phyloP scores from a whole-genome alignment of 805 yeast genomes.

The Ogataea henricii region DNA sequence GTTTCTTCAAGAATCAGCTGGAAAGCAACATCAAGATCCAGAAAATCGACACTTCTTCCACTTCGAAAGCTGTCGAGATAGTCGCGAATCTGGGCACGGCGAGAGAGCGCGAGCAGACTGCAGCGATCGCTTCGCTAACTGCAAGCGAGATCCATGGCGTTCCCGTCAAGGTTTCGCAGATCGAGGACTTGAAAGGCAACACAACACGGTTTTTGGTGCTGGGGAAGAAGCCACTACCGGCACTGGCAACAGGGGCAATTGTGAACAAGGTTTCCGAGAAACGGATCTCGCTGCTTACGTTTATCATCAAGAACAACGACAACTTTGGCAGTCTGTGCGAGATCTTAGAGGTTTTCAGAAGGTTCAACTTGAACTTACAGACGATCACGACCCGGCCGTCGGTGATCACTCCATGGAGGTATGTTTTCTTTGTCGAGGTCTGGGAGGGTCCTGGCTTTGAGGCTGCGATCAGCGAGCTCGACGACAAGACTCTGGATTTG shows the following conservation, averaged over 20 bases:
- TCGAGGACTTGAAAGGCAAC: conserved; percentile 75
- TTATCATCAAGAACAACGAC: conserved; percentile 60
- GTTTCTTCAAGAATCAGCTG: conserved; percentile 48
- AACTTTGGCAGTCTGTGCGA: conserved; percentile 75
- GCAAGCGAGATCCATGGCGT: conserved; percentile 64
- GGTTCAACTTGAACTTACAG: conserved; percentile 60
- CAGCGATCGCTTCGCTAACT: conserved; percentile 73
- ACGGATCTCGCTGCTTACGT: conserved; percentile 58
- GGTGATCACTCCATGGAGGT: conserved; percentile 68
- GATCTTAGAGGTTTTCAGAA: conserved; percentile 59
- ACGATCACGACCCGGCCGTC: conserved; percentile 81
- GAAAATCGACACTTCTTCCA: conserved; percentile 70
- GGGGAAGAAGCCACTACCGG: conserved; percentile 39
- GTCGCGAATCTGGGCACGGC: conserved; percentile 43
- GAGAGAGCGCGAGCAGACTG: conserved; percentile 41
- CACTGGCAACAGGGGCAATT: neutral
- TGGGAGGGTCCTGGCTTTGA: conserved; percentile 37
- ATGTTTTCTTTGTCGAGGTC: conserved; percentile 78
- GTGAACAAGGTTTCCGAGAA: conserved; percentile 19
- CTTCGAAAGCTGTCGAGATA: conserved; percentile 80
- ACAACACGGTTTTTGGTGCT: conserved; percentile 84
- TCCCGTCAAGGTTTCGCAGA: conserved; percentile 52
- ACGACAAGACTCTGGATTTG: conserved; percentile 47
- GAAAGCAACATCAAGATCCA: conserved; percentile 39
- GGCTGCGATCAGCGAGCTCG: conserved; percentile 45